phyloP scores from a whole-genome alignment of 257 asterid genomes.

The Lycium ferocissimum region DNA sequence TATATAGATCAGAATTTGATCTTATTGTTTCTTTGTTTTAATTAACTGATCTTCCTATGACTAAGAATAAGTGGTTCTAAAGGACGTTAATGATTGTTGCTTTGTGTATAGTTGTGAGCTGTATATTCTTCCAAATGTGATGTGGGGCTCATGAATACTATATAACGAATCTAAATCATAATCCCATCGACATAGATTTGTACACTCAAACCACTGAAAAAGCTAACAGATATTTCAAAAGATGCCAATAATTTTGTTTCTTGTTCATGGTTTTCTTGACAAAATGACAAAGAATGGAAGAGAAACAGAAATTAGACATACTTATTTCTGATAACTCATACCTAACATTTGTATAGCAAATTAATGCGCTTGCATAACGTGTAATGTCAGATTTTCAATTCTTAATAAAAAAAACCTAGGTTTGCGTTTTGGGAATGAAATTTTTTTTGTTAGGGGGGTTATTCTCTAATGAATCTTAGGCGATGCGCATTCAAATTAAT shows the following conservation, averaged over 20 bases:
- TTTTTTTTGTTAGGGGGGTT: too few species aligned
- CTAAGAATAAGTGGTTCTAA: background rate
- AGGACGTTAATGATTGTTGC: background rate
- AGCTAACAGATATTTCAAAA: conserved; percentile 3
- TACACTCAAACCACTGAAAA: background rate
- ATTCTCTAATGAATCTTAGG: too few species aligned
- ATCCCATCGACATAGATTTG: background rate
- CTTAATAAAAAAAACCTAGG: too few species aligned
- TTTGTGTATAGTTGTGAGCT: background rate
- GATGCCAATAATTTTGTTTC: background rate
- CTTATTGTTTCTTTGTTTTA: background rate
- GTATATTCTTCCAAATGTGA: background rate
- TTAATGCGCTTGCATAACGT: background rate
- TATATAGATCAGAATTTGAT: background rate
- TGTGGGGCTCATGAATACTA: background rate
- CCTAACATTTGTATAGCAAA: too few species aligned
- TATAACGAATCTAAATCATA: too few species aligned
- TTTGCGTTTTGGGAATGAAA: too few species aligned
- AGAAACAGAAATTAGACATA: too few species aligned
- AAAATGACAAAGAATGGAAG: background rate
- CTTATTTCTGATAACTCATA: too few species aligned
- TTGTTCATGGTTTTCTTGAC: background rate
- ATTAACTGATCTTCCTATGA: background rate
- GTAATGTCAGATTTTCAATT: conserved; percentile 5
- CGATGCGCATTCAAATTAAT: too few species aligned